Evolutionary conservation across 1,284 basidiomycete species (phyloP), one percentile per base, ranked within the genome.

Genomic region (Cryptococcus jaspeensis): DNA sequence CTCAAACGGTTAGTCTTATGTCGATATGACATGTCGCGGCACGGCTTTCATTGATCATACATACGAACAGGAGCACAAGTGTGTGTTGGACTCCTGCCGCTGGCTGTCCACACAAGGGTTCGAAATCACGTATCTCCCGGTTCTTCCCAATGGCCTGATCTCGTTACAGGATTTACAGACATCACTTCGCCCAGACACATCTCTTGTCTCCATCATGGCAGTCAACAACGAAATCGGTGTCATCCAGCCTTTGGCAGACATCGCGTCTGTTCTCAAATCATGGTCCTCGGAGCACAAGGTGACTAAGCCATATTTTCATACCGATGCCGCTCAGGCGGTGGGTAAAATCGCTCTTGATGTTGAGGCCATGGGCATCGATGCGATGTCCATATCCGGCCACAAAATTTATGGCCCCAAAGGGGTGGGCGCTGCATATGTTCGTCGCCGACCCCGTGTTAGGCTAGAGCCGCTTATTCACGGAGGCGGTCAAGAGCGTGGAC

Each of bases 221-320:
- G 95, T 99, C 61, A 99, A 99, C 81, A 99, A 99, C 79, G 96
- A 99, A 81, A 99, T 94, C 7, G 96, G 96, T 48, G 94, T 98
- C 60, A 96, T 99, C 61, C 96, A 99, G 74, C 96, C 96, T 1
- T 84, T 99, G 61, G 89, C 90, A 74, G 93, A 98, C 77, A 99
- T 99, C 63, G 95, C 94, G 23, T 84, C 85, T 5, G 83, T 96
- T 32, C 76, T 91, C 50, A 82, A 81, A 68, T 64, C 62, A 7
- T 71, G 64, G 47, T 74, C 76, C 23, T 74, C 76, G 62, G 73
- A 76, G 63, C 69, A 68, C 85, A 87, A 73, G 86, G 89, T 76
- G 84, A 92, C 75, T 85, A 92, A 68, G 89, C 84, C 96, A 15
- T 89, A 93, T 77, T 88, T 99, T 82, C 96, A 99, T 80, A 95